Evolutionary conservation across 2,329 filamentous ascomycete species (phyloP), one percentile per base, ranked within the genome.

Genomic region (Phaeosphaeriaceae sp.): DNA sequence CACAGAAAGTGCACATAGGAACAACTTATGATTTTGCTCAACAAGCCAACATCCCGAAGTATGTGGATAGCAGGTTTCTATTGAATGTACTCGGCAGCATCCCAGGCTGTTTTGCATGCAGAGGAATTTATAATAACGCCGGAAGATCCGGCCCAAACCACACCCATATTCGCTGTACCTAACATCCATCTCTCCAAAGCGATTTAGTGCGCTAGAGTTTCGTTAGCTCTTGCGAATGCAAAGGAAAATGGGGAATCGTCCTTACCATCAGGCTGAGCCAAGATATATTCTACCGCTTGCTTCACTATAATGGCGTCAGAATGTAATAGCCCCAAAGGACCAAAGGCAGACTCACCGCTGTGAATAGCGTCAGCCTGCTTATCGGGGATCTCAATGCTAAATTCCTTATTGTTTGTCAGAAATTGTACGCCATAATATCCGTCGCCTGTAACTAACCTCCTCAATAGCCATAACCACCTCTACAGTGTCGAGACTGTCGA

Each of bases 381-480:
- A 81, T 97, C 92, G 66, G 92, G 92, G 70, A 97, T 97, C 84
- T 97, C 92, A 76, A 97, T 94, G 88, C 91, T 88, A 79, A 88
- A 88, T 72, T 88, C 86, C 85, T 87, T 66, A 67, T 33, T 5
- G 20, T 17, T 16, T 54, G 61, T 64, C 39, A 58, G 50, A 45
- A 16, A 21, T 43, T 56, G 35, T 21, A 35, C 43, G 16, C 16
- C 37, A 32, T 56, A 12, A 6, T 17, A 38, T 18, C 36, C 21
- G 16, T 45, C n/a, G 34, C 37, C 30, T 20, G 49, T 58, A 46
- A 65, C 76, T 60, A 78, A 92, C 89, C 87, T 99, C 94, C 85
- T 99, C 94, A 79, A 99, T 97, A 63, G 94, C 94, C 94, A 99
- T 99, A 68, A 99, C 94, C 63, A 99, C 94, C 83, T 99, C 94